These are phyloP conservation scores for Plasmodium berghei DNA, from an alignment of 169 alveolate species.

Conservation along the genomic window DNA sequence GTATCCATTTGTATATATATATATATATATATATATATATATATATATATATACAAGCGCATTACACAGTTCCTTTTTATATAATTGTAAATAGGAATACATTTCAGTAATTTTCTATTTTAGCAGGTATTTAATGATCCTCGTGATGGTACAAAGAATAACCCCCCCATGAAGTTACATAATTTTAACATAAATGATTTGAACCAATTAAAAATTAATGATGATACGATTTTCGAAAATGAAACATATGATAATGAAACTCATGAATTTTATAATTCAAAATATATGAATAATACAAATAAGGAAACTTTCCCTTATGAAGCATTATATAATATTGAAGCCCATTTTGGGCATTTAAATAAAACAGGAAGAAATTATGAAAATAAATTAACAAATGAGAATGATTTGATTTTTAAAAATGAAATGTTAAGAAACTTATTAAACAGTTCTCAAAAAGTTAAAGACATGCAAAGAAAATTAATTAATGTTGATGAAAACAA, in stretches of 20 bases:
- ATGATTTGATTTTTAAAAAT: slow-evolving; percentile 46
- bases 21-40: background rate
- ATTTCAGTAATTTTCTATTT: background rate
- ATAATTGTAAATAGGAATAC: background rate
- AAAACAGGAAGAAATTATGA: slow-evolving; percentile 6
- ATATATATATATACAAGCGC: too few species aligned
- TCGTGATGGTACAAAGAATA: background rate
- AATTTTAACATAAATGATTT: slow-evolving; percentile 17
- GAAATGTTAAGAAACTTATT: slow-evolving; percentile 59
- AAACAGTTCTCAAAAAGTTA: slow-evolving; percentile 45
- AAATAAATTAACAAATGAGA: slow-evolving; percentile 9
- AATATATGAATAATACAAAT: background rate
- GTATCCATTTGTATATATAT: background rate
- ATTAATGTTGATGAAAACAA: slow-evolving; percentile 48
- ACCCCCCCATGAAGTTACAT: background rate
- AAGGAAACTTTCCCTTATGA: slow-evolving; percentile 35
- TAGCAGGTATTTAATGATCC: background rate
- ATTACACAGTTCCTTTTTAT: background rate
- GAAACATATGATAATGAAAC: slow-evolving; percentile 30
- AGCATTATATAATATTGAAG: slow-evolving; percentile 21
- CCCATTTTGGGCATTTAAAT: background rate
- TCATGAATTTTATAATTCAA: slow-evolving; percentile 10
- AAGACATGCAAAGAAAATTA: slow-evolving; percentile 73
- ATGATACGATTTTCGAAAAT: slow-evolving; percentile 35
- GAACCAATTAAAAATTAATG: slow-evolving; percentile 31